Conservation (phyloP, 148 eudicot species). For the Chenopodium quinoa region DNA sequence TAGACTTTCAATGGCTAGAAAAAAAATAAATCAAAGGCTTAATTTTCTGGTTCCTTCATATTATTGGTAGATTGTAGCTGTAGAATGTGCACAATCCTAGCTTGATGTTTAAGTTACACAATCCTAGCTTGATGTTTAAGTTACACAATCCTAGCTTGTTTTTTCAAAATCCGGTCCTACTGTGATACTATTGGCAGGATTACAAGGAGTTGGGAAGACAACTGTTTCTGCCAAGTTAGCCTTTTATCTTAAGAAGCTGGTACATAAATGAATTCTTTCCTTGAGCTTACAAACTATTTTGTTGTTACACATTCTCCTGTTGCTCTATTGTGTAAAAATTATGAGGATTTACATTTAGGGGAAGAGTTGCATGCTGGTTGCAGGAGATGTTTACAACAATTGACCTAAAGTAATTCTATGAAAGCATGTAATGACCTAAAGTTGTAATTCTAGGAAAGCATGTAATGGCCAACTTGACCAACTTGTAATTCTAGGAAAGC, state of each 20-base stretch:
- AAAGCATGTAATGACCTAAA: conserved; percentile 53
- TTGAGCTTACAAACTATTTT: conserved; percentile 3
- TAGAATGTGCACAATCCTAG: neutral
- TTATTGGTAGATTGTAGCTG: neutral
- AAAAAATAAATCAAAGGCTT: neutral
- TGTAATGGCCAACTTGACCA: too few species aligned
- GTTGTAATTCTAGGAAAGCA: neutral
- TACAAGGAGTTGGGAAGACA: conserved; percentile 99
- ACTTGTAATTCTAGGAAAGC: too few species aligned
- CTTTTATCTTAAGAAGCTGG: conserved; percentile 90
- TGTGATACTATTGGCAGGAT: conserved; percentile 85
- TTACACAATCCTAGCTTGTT: too few species aligned
- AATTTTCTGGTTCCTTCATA: neutral
- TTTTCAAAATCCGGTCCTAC: conserved; percentile 89
- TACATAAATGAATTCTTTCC: conserved; percentile 25
- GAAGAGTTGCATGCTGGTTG: conserved; percentile 95
- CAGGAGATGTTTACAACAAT: conserved; percentile 98
- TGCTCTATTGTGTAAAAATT: neutral
- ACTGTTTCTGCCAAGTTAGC: conserved; percentile 94
- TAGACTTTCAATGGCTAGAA: neutral
- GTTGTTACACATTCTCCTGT: neutral
- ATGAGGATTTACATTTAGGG: conserved; percentile 47
- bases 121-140: too few species aligned
- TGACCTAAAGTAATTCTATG: conserved; percentile 82
- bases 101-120: too few species aligned